Base-by-base conservation (phyloP, 371 early-diverging fungal genomes). In the Mucor irregularis region DNA sequence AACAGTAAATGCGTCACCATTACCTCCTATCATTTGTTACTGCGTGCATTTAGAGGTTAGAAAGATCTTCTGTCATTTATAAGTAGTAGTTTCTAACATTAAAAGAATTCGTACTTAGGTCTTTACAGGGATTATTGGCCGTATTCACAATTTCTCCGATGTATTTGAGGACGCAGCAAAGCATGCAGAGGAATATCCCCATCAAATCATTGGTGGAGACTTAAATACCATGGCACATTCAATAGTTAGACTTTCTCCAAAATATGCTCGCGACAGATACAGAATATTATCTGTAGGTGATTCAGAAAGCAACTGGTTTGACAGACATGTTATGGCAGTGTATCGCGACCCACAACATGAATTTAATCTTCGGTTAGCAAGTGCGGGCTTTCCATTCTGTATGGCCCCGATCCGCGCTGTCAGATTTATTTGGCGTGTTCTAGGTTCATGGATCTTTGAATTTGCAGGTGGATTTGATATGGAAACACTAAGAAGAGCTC, bases 221-320 rank as follows among this genome's bases (percentile, higher is more conserved):
- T 61, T 92, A 19, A 92, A 92, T 64, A 92, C 93, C 0, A 85
- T 92, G 76, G 90, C 85, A 0, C 92, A 91, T 53, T 88, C 89
- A 1, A 81, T 91, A 38, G 91, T 88, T 0, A 74, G 92, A 5
- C 62, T 93, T 1, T 87, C 89, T 26, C 80, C 84, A 1, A 72
- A 68, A 33, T 89, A 83, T 57, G 84, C 87, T 5, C 66, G 69
- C 2, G 92, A 91, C 59, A 73, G 79, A 54, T 89, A 86, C 62
- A 69, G 93, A 16, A 73, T 73, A 45, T 71, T 80, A 22, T 81
- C 86, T 0, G 39, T 92, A 3, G 90, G 90, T 0, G 70, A 67
- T 48, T 76, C 85, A 13, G 93, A 93, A 54, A 73, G 89, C 33
- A 83, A 82, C 49, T 91, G 89, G 89, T 89, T 88, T 84, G 71